phyloP scores from a whole-genome alignment of 176 grass and related monocot species.

The Triticum urartu region DNA sequence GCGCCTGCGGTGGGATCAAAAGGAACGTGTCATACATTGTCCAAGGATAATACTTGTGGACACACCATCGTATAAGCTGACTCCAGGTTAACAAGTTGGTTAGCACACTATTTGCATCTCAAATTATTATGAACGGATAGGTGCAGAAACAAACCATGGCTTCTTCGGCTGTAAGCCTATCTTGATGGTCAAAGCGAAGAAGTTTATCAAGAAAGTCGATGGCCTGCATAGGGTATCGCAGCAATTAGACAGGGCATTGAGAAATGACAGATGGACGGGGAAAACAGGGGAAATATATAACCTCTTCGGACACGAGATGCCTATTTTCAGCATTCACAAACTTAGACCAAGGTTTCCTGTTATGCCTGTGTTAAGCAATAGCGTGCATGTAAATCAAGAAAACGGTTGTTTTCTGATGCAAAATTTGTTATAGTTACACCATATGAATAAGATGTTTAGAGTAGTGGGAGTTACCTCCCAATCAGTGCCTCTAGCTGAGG shows the following conservation, averaged over 20 bases:
- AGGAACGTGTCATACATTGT: background rate
- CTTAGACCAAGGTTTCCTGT: slow-evolving; percentile 71
- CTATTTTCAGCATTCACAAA: slow-evolving; percentile 75
- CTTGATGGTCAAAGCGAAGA: slow-evolving; percentile 80
- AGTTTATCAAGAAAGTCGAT: slow-evolving; percentile 89
- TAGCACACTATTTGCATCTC: background rate
- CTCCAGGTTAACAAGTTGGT: background rate
- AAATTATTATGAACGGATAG: background rate
- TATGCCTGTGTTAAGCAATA: slow-evolving; percentile 42
- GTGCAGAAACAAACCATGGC: slow-evolving; percentile 58
- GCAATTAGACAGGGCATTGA: background rate
- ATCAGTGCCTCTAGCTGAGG: slow-evolving; percentile 81
- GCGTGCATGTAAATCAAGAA: background rate
- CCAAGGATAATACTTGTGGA: background rate
- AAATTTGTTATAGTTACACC: background rate
- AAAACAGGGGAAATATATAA: slow-evolving; percentile 22
- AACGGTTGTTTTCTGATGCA: background rate
- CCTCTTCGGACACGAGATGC: slow-evolving; percentile 73
- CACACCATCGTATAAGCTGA: background rate
- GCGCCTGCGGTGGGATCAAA: slow-evolving; percentile 40
- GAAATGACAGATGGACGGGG: background rate
- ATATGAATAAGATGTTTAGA: slow-evolving; percentile 4
- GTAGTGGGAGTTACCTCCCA: slow-evolving; percentile 53
- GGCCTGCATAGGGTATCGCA: slow-evolving; percentile 46
- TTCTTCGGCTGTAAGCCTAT: slow-evolving; percentile 76